phyloP scores from a whole-genome alignment of 2,329 filamentous ascomycete species.

The Pseudocercospora pini-densiflorae region DNA sequence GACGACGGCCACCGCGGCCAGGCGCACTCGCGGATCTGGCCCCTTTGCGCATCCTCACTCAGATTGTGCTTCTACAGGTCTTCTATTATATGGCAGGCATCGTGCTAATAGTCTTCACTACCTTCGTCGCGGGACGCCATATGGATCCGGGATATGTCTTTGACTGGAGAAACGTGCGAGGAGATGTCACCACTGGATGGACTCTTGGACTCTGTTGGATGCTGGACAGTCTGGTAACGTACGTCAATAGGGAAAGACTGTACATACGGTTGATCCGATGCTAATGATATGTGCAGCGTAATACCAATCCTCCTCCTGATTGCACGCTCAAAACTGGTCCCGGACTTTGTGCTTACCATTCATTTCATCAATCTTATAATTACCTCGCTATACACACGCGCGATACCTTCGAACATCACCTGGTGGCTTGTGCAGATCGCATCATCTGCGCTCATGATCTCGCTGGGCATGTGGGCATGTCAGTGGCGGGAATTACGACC shows the following conservation, averaged over 20 bases:
- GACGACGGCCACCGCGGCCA: constrained; percentile 66
- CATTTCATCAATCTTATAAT: constrained; percentile 81
- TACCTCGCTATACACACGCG: constrained; percentile 77
- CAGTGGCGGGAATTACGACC: constrained; percentile 87
- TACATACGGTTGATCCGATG: neutral
- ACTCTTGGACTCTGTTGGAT: constrained; percentile 71
- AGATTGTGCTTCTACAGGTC: constrained; percentile 68
- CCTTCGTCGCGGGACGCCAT: constrained; percentile 65
- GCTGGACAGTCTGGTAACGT: constrained; percentile 68
- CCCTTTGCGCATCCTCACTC: constrained; percentile 68
- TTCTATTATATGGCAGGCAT: constrained; percentile 67
- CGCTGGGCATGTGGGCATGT: constrained; percentile 85
- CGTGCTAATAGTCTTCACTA: constrained; percentile 69
- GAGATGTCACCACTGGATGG: constrained; percentile 73
- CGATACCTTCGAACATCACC: constrained; percentile 75
- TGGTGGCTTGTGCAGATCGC: constrained; percentile 80
- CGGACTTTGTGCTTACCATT: constrained; percentile 90
- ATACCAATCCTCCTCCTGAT: constrained; percentile 83
- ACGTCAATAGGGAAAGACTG: constrained; percentile 39
- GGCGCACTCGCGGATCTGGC: constrained; percentile 70
- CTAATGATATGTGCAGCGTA: constrained; percentile 60
- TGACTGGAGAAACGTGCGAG: constrained; percentile 66
- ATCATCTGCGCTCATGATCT: constrained; percentile 67
- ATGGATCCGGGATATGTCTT: constrained; percentile 64
- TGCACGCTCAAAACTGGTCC: constrained; percentile 88